These are phyloP conservation scores for Graphilbum fragrans DNA, from an alignment of 2,329 filamentous ascomycete species.

Conservation along the genomic window DNA sequence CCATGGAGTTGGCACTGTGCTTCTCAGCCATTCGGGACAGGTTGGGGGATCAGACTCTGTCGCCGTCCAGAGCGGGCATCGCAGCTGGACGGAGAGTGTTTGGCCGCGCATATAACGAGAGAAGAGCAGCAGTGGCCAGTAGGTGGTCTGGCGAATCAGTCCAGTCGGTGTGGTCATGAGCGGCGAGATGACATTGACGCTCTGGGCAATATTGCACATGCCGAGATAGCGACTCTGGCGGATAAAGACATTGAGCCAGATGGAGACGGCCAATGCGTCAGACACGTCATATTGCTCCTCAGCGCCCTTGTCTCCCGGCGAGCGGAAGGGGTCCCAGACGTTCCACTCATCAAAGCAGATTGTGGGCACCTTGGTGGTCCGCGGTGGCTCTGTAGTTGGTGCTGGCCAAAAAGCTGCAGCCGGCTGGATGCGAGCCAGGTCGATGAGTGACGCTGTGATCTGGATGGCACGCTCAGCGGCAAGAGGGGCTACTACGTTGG, in stretches of 20 bases:
- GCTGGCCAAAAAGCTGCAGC: slow-evolving; percentile 23
- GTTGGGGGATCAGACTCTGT: slow-evolving; percentile 26
- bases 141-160: slow-evolving; percentile 59
- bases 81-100: slow-evolving; percentile 54
- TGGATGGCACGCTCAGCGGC: slow-evolving; percentile 64
- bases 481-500: slow-evolving; percentile 49
- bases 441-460: slow-evolving; percentile 55
- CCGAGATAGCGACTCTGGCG: slow-evolving; percentile 58
- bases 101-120: slow-evolving; percentile 62
- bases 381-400: not conserved
- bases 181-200: slow-evolving; percentile 66
- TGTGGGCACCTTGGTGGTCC: slow-evolving; percentile 40
- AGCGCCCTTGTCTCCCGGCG: slow-evolving; percentile 58
- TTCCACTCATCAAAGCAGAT: slow-evolving; percentile 85
- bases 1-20: slow-evolving; percentile 45
- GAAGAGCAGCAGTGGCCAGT: slow-evolving; percentile 63
- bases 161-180: slow-evolving; percentile 58
- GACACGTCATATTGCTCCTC: slow-evolving; percentile 66
- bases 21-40: slow-evolving; percentile 53
- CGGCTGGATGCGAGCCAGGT: slow-evolving; percentile 52
- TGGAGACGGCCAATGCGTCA: slow-evolving; percentile 61
- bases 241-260: slow-evolving; percentile 67
- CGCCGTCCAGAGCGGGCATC: slow-evolving; percentile 27
- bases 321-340: slow-evolving; percentile 64
- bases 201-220: slow-evolving; percentile 71